Conservation (phyloP, 345 rosid species). For the Abelmoschus esculentus region DNA sequence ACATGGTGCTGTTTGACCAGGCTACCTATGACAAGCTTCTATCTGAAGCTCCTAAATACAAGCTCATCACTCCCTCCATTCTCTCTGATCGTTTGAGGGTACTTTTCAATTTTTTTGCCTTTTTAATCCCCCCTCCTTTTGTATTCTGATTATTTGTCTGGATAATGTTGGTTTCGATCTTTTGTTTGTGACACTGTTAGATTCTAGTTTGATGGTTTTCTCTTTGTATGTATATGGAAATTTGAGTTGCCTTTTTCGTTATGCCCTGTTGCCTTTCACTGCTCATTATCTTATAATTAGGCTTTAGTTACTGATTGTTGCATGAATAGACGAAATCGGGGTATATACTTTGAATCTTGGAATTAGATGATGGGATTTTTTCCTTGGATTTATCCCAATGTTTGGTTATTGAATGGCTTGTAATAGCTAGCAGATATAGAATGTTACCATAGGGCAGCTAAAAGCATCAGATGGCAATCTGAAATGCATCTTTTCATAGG, state of each 20-base stretch:
- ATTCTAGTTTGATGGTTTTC: not conserved
- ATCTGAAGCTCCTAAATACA: constrained; percentile 72
- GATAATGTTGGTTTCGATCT: not conserved
- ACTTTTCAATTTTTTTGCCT: not conserved
- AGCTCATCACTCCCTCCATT: constrained; percentile 73
- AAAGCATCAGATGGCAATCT: not conserved
- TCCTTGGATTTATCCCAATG: not conserved
- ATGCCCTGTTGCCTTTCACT: too few species aligned
- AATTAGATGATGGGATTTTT: not conserved
- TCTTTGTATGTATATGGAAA: not conserved
- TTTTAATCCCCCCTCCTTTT: not conserved
- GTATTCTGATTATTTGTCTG: not conserved
- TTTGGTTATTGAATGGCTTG: not conserved
- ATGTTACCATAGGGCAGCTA: not conserved
- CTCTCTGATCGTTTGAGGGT: constrained; percentile 81
- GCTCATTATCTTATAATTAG: not conserved
- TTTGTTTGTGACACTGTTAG: not conserved
- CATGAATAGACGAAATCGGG: not conserved
- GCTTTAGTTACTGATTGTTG: not conserved
- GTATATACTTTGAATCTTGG: not conserved
- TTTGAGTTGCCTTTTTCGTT: too few species aligned
- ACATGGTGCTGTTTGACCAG: constrained; percentile 83
- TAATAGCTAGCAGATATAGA: not conserved
- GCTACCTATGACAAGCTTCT: constrained; percentile 78
- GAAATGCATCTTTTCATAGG: not conserved